Evolutionary conservation across 805 yeast species (phyloP), one percentile per base, ranked within the genome.

Genomic region (Hanseniaspora occidentalis): DNA sequence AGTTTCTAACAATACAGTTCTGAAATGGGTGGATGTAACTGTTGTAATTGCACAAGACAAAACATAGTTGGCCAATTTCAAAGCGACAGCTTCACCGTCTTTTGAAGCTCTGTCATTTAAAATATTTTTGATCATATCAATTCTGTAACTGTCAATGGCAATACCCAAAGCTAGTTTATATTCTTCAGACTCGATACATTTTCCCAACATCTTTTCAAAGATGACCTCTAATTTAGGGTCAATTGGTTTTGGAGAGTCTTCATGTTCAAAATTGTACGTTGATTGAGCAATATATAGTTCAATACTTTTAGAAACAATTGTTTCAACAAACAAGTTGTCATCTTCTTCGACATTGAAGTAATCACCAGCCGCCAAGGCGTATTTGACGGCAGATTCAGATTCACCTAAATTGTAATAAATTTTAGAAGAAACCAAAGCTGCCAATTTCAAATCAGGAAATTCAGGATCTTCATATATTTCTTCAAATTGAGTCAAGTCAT

Each of bases 401-500:
- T 92, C 97, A 37, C 97, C 97, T 53, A 92, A 70, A 60, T 92
- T 86, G 61, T 86, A 92, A 58, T 77, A 77, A 9, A 76, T 94
- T 61, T 92, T 92, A 13, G 97, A 84, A 6, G 92, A 88, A 44
- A 92, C 73, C 44, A 92, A 68, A 2, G 98, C 97, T 7, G 97
- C 97, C 54, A 89, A 70, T 36, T 74, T 64, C 50, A 94, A 74
- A 45, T 81, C 77, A 41, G 77, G 76, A 61, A 89, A 92, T 19
- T 70, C 60, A 44, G 73, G 70, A 58, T 89, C 95, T 62, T 92
- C 97, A 53, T 79, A 86, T 41, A 92, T 67, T 47, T 85, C 94
- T 64, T 92, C 98, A 53, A 92, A 82, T 41, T 83, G 86, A 22
- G 84, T 68, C 45, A 92, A 75, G 54, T 73, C 78, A 63, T 92